A percentile compares a stretch with the other conserved stretches of the same genome.
phyloP scores from a whole-genome alignment of 306 rosid species.

The Rosa lucieae region DNA sequence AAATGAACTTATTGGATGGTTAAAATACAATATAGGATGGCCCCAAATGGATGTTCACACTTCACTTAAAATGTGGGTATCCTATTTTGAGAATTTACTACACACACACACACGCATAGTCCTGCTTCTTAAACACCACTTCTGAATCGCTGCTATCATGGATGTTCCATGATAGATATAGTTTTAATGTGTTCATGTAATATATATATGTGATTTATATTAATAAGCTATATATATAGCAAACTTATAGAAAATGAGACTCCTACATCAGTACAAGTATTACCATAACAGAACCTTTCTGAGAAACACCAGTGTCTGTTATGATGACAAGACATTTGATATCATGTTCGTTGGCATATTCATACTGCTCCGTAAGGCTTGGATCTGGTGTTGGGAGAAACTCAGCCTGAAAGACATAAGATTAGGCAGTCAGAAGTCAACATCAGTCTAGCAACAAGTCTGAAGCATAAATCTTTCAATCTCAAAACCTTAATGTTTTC shows the following conservation, averaged over 20 bases:
- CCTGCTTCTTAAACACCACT: background rate
- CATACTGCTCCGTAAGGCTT: slow-evolving; percentile 93
- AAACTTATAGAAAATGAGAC: background rate
- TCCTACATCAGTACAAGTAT: slow-evolving; percentile 10
- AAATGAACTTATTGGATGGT: background rate
- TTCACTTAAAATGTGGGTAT: background rate
- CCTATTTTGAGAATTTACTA: background rate
- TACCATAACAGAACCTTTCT: slow-evolving; percentile 72
- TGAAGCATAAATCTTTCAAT: slow-evolving; percentile 16
- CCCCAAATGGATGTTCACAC: background rate
- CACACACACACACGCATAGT: background rate
- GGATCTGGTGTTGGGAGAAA: slow-evolving; percentile 84
- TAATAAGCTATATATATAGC: background rate
- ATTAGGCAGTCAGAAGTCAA: slow-evolving; percentile 33
- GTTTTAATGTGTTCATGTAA: background rate
- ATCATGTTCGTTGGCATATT: slow-evolving; percentile 89
- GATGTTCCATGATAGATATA: background rate
- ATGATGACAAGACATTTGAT: slow-evolving; percentile 88
- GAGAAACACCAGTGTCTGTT: slow-evolving; percentile 61
- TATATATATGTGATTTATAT: background rate
- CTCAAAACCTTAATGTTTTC: slow-evolving; percentile 74
- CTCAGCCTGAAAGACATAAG: slow-evolving; percentile 64
- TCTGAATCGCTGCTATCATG: background rate
- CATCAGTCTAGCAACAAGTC: slow-evolving; percentile 9
- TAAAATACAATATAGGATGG: background rate